Evolutionary conservation across 208 protist species (phyloP).

Genomic region (Crithidia sp.): DNA sequence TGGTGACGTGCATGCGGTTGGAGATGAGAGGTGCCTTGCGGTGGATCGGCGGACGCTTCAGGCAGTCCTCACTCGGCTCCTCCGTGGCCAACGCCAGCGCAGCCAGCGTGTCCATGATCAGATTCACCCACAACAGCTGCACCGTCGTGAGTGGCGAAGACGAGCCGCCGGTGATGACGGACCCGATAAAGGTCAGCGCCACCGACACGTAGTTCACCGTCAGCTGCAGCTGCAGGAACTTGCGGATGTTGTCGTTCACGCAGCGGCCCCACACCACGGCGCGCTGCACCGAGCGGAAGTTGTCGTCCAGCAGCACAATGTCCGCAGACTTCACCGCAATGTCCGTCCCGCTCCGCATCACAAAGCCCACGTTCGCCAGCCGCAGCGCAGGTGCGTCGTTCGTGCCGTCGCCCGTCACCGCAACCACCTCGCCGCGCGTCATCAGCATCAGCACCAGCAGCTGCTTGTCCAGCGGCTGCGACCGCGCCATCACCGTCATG

Average conservation of each 20-base stretch:
- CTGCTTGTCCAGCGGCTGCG: slow-evolving; percentile 89
- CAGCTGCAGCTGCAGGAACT: slow-evolving; percentile 99
- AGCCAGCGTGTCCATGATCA: slow-evolving; percentile 99
- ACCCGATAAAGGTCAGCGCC: slow-evolving; percentile 93
- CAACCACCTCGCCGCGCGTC: slow-evolving; percentile 75
- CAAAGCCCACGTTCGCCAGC: slow-evolving; percentile 96
- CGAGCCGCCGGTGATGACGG: slow-evolving; percentile 53
- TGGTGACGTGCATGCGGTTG: slow-evolving; percentile 83
- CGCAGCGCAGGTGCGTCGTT: slow-evolving; percentile 98
- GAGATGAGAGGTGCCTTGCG: slow-evolving; percentile 89
- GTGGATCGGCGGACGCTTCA: slow-evolving; percentile 60
- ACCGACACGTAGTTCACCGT: slow-evolving; percentile 98
- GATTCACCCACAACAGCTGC: slow-evolving; percentile 99
- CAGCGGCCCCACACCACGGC: slow-evolving; percentile 92
- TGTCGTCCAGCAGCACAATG: slow-evolving; percentile 97
- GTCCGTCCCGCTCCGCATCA: slow-evolving; percentile 98
- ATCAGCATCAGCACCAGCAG: slow-evolving; percentile 88
- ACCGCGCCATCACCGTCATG: slow-evolving; percentile 90
- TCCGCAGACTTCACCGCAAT: slow-evolving; percentile 94
- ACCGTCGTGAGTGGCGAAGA: slow-evolving; percentile 92
- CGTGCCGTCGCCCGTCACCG: slow-evolving; percentile 96
- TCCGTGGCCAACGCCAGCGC: slow-evolving; percentile 98
- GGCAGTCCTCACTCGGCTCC: slow-evolving; percentile 87
- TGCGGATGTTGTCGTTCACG: slow-evolving; percentile 94
- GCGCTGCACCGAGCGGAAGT: slow-evolving; percentile 97